phyloP scores from a whole-genome alignment of 345 rosid genomes.

The Gossypium mustelinum region DNA sequence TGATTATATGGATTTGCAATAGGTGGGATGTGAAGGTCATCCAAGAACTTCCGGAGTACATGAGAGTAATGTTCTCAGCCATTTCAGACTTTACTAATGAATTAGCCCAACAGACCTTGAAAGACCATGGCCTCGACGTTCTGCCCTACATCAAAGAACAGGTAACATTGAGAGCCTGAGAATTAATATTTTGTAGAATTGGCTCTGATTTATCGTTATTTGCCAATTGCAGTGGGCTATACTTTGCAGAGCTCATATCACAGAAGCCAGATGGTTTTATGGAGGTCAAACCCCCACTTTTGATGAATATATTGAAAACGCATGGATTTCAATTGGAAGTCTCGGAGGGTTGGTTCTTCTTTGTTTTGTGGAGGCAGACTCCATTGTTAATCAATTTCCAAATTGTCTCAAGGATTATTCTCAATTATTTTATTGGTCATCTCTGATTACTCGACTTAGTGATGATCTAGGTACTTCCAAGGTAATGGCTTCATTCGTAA shows the following conservation, averaged over 20 bases:
- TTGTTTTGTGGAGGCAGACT: background rate
- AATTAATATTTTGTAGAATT: background rate
- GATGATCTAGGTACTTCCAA: constrained; percentile 6
- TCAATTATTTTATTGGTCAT: background rate
- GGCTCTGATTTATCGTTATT: background rate
- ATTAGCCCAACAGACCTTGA: background rate
- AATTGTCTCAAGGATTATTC: background rate
- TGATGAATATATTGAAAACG: background rate
- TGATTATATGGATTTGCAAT: background rate
- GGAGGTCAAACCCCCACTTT: background rate
- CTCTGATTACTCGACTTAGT: background rate
- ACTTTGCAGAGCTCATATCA: background rate
- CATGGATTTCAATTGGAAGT: background rate
- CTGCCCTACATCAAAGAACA: background rate
- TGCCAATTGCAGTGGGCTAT: background rate
- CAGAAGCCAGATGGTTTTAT: constrained; percentile 4
- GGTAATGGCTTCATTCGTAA: background rate
- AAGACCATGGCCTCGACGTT: background rate
- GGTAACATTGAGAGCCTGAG: background rate
- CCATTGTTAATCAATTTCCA: background rate
- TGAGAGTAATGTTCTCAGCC: constrained; percentile 1
- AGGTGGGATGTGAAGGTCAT: background rate
- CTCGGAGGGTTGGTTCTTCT: background rate
- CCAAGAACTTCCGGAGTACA: background rate
- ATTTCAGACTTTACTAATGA: background rate